Conservation (phyloP, 1,139 yeast genomes). For the Wickerhamomyces sp. region DNA sequence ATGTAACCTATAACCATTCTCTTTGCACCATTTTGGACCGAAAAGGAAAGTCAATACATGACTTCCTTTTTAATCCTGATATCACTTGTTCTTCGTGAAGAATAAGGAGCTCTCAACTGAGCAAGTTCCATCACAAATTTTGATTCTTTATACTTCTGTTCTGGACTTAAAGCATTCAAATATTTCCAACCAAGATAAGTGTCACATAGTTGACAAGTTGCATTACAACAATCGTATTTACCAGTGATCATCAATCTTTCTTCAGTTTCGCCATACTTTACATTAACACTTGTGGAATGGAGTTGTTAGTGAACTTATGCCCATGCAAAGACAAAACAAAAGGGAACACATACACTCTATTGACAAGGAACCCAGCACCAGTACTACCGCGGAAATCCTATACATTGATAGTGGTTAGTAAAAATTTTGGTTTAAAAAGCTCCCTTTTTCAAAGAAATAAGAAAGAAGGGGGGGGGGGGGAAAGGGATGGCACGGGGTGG, state of each 20-base stretch:
- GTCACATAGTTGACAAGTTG: slow-evolving; percentile 63
- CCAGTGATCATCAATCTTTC: slow-evolving; percentile 66
- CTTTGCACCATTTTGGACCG: no score
- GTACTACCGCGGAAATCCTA: slow-evolving; percentile 34
- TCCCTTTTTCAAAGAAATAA: no score
- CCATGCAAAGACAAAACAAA: no score
- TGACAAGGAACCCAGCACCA: slow-evolving; percentile 36
- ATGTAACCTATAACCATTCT: no score
- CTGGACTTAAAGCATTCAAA: slow-evolving; percentile 47
- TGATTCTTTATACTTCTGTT: slow-evolving; percentile 72
- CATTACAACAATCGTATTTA: slow-evolving; percentile 54
- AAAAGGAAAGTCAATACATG: no score
- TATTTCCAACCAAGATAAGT: slow-evolving; percentile 74
- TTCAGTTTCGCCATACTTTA: slow-evolving; percentile 26
- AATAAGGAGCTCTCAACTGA: slow-evolving; percentile 7
- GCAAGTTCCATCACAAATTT: slow-evolving; percentile 63
- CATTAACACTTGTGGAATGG: slow-evolving; percentile 31
- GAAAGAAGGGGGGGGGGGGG: no score
- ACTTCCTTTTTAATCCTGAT: no score
- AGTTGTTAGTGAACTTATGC: neutral
- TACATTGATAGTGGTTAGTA: slow-evolving; percentile 1
- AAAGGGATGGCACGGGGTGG: no score
- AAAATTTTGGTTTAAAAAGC: neutral
- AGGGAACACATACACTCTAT: slow-evolving; percentile 30
- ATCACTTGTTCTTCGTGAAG: no score